Evolutionary conservation across 148 eudicot genomes (phyloP).

Genomic region (Heliamphora exappendiculata): DNA sequence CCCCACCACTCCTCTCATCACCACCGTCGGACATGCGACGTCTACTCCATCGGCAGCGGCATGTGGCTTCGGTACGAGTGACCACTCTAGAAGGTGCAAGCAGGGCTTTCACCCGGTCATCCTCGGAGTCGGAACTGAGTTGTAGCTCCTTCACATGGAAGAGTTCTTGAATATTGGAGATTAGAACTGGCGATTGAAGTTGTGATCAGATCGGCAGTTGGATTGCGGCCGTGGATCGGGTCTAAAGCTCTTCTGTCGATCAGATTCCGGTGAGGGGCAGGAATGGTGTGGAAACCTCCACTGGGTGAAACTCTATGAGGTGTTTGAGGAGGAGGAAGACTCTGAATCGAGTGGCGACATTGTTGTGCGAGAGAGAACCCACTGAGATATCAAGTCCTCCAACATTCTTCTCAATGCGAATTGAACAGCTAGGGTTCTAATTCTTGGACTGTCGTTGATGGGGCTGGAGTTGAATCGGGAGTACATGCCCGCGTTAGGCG

Average conservation of each 20-base stretch:
- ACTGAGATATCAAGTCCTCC: no score
- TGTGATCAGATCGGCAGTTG: not conserved
- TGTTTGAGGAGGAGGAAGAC: conserved; percentile 71
- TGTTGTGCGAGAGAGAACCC: no score
- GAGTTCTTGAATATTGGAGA: conserved; percentile 34
- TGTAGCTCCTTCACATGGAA: conserved; percentile 64
- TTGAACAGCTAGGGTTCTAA: no score
- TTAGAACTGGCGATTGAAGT: conserved; percentile 10
- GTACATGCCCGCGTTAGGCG: no score
- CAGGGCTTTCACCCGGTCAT: conserved; percentile 45
- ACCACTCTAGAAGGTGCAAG: conserved; percentile 55
- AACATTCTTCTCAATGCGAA: no score
- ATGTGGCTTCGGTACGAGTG: conserved; percentile 56
- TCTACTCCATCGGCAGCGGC: conserved; percentile 21
- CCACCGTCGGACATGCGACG: conserved; percentile 42
- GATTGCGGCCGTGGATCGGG: conserved; percentile 1
- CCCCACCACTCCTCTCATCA: conserved; percentile 46
- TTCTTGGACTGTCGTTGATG: no score
- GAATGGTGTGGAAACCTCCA: conserved; percentile 64
- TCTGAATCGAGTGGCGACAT: no score
- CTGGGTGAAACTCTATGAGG: conserved; percentile 88
- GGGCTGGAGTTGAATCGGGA: no score
- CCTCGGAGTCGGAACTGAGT: conserved; percentile 45
- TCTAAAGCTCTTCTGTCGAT: no score
- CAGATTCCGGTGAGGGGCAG: conserved; percentile 11